These are phyloP conservation scores for Akanthomyces uredinophilus DNA, from an alignment of 2,329 filamentous ascomycete genomes.

Conservation along the genomic window DNA sequence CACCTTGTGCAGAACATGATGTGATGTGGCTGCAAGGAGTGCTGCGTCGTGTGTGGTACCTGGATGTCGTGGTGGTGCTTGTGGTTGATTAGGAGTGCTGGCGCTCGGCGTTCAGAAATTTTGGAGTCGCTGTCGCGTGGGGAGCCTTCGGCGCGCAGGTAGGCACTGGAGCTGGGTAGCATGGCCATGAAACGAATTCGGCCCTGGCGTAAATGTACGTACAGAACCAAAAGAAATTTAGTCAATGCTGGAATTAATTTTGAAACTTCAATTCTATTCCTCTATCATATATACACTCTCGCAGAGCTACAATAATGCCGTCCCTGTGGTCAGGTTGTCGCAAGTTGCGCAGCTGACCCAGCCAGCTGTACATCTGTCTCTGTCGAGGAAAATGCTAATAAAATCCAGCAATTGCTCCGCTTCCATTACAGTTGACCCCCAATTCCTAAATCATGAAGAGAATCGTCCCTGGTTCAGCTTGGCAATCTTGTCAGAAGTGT, in stretches of 20 bases:
- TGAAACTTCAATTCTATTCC: slow-evolving; percentile 22
- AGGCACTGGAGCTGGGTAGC: not conserved
- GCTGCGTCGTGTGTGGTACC: slow-evolving; percentile 18
- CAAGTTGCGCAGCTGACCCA: not conserved
- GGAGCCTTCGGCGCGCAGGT: not conserved
- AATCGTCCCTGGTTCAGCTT: slow-evolving; percentile 33
- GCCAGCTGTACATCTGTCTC: slow-evolving; percentile 2
- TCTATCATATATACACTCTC: slow-evolving; percentile 32
- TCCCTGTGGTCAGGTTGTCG: slow-evolving; percentile 13
- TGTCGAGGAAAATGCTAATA: slow-evolving; percentile 9
- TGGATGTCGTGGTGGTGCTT: slow-evolving; percentile 21
- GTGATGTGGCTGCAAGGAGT: not conserved
- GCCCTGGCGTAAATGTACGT: not conserved
- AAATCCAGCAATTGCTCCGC: slow-evolving; percentile 1
- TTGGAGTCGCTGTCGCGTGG: slow-evolving; percentile 25
- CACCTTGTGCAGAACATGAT: slow-evolving; percentile 43
- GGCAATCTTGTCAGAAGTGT: slow-evolving; percentile 35
- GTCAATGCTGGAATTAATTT: not conserved
- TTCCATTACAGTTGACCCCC: not conserved
- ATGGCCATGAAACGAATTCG: not conserved
- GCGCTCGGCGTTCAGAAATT: slow-evolving; percentile 9
- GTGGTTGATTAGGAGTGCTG: slow-evolving; percentile 4
- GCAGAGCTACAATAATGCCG: slow-evolving; percentile 23
- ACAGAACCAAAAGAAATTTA: not conserved
- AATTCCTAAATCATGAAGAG: slow-evolving; percentile 22